A percentile compares a stretch with the other conserved stretches of the same genome.
Evolutionary conservation across 495 filamentous ascomycete species (phyloP).

Genomic region (Margaritispora aquatica): DNA sequence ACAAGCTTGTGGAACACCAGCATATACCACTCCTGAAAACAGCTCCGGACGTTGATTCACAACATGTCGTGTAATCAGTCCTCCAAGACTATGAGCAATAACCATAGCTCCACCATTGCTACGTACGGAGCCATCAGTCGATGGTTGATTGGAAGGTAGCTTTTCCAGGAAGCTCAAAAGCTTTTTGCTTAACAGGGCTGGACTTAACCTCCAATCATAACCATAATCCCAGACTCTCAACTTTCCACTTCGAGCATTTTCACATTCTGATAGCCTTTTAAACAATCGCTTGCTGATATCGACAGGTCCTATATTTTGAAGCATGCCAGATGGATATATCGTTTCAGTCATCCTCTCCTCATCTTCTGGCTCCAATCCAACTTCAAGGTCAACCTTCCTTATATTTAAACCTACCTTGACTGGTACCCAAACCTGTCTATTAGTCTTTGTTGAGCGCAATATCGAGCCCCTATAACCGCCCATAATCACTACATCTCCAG

Average conservation of each 20-base stretch:
- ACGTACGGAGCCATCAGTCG: constrained; percentile 25
- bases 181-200: constrained; percentile 63
- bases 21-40: constrained; percentile 81
- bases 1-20: constrained; percentile 77
- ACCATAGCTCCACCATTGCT: constrained; percentile 66
- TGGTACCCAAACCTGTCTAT: constrained; percentile 85
- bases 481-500: constrained; percentile 81
- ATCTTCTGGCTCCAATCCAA: constrained; percentile 76
- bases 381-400: constrained; percentile 85
- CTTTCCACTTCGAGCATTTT: constrained; percentile 63
- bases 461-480: constrained; percentile 90
- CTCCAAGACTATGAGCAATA: constrained; percentile 85
- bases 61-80: constrained; percentile 82
- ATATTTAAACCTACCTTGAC: constrained; percentile 92
- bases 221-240: constrained; percentile 85
- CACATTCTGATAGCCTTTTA: constrained; percentile 65
- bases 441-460: constrained; percentile 75
- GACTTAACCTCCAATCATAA: constrained; percentile 92
- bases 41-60: constrained; percentile 84
- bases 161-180: constrained; percentile 66
- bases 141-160: constrained; percentile 64
- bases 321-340: constrained; percentile 78
- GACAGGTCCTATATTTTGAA: constrained; percentile 85
- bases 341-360: constrained; percentile 78
- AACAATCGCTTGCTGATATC: constrained; percentile 82